Base-by-base conservation (phyloP, 768 basidiomycete genomes). In the Astraeus odoratus region DNA sequence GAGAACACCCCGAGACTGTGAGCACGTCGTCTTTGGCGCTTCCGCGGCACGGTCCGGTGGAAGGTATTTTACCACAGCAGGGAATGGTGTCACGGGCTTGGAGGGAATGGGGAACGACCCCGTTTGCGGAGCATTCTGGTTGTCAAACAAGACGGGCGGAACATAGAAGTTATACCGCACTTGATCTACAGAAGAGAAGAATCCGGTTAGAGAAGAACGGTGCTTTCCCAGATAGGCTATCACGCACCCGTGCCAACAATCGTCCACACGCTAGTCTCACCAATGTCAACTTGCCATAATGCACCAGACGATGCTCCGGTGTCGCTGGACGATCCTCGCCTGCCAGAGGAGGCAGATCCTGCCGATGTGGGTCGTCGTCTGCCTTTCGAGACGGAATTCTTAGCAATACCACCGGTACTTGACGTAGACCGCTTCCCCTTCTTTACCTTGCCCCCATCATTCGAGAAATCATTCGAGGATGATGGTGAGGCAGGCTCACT, bases 251-350 rank as follows among this genome's bases (percentile, higher is more conserved):
- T 91, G 54, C 91, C 89, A 49, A 92, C 88, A 53, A 93, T 89
- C 3, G 91, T 93, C 91, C 91, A 94, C 19, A 92, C 86, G 59
- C 88, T 90, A 24, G 89, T 90, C 70, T 93, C 90, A 50, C 90
- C 90, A 47, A 91, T 90, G 62, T 93, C 90, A 44, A 92, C 83
- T 58, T 83, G 83, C 88, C 86, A 91, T 19, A 87, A 73, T 8
- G 85, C 83, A 41, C 85, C 88, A 5, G 84, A 89, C 36, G 81
- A 78, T 42, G 81, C 81, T 27, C 80, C 77, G 33, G 76, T 60
- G 46, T 88, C 86, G 55, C 81, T 80, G 12, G 75, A 67, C 24
- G 78, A 79, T 12, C 82, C 81, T 35, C 83, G 79, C 26, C 84
- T 72, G 39, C 76, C 71, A 33, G 86, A 83, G 22, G 78, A 74